Percentiles rank a stretch among this genome's conserved stretches.
Conservation (phyloP, 2,329 filamentous ascomycete genomes). For the Apiospora kogelbergensis region DNA sequence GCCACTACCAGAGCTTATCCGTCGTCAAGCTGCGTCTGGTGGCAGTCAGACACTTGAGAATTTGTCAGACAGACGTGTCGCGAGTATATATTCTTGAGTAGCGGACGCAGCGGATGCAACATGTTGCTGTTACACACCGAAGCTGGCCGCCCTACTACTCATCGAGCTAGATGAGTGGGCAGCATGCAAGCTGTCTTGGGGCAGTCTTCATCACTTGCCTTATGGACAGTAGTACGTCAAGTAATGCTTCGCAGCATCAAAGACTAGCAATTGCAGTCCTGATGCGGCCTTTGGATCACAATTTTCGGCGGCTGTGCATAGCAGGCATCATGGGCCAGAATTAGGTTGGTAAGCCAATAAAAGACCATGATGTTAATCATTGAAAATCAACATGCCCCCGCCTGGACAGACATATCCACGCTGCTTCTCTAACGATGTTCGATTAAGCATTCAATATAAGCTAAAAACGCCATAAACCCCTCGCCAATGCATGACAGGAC, state of each 20-base stretch:
- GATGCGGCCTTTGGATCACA: background rate
- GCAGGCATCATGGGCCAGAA: background rate
- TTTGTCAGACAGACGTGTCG: background rate
- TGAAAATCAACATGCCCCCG: background rate
- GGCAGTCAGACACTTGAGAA: background rate
- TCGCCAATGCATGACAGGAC: conserved; percentile 10
- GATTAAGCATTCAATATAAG: conserved; percentile 4
- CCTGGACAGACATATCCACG: background rate
- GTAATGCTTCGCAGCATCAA: background rate
- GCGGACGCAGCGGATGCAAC: background rate
- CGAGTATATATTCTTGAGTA: background rate
- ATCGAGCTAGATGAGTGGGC: background rate
- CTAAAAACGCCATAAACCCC: conserved; percentile 6
- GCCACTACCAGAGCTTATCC: background rate
- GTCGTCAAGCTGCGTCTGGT: background rate
- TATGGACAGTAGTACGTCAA: background rate
- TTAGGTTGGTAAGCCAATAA: background rate
- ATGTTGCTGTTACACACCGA: background rate
- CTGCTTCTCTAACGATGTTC: background rate
- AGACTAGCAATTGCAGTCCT: too few species aligned
- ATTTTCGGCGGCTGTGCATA: background rate
- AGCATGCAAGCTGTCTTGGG: background rate
- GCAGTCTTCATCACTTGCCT: background rate
- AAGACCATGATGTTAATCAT: background rate
- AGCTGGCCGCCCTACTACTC: background rate